A percentile compares a stretch with the other conserved stretches of the same genome.
These are phyloP conservation scores for Cryptosporidium ubiquitum DNA, from an alignment of 169 alveolate species.

Conservation along the genomic window DNA sequence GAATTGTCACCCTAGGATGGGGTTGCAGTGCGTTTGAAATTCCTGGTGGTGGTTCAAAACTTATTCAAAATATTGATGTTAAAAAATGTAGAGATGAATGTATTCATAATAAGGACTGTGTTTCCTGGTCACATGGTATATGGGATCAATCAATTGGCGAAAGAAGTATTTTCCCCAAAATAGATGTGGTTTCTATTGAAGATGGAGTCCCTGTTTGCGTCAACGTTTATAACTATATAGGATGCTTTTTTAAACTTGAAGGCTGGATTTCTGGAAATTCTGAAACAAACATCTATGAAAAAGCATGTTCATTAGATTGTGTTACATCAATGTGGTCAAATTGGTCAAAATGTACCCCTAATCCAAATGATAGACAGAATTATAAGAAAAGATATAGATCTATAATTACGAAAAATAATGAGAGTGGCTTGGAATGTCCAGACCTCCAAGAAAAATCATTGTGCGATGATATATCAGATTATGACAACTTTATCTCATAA, in stretches of 20 bases:
- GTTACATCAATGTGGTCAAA: conserved; percentile 50
- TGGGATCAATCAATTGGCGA: conserved; percentile 67
- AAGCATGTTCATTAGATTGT: conserved; percentile 55
- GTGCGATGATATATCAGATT: background rate
- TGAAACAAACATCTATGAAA: conserved; percentile 10
- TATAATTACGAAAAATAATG: conserved; percentile 17
- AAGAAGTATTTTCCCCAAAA: conserved; percentile 38
- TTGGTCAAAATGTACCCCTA: conserved; percentile 40
- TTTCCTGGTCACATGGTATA: conserved; percentile 62
- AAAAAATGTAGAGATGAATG: conserved; percentile 38
- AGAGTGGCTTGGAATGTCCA: conserved; percentile 47
- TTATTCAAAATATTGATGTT: conserved; percentile 41
- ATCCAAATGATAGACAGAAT: conserved; percentile 2
- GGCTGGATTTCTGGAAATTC: conserved; percentile 61
- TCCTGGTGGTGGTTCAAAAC: conserved; percentile 65
- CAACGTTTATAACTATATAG: conserved; percentile 27
- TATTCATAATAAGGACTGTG: conserved; percentile 25
- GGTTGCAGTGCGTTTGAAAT: conserved; percentile 63
- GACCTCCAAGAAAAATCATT: conserved; percentile 41
- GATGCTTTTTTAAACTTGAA: conserved; percentile 57
- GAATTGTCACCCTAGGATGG: conserved; percentile 66
- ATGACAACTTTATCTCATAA: background rate
- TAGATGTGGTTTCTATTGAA: conserved; percentile 17
- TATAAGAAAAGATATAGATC: conserved; percentile 30
- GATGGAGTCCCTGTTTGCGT: conserved; percentile 58